Base-by-base conservation (phyloP, 2,329 filamentous ascomycete genomes). In the Sarocladium oryzae region DNA sequence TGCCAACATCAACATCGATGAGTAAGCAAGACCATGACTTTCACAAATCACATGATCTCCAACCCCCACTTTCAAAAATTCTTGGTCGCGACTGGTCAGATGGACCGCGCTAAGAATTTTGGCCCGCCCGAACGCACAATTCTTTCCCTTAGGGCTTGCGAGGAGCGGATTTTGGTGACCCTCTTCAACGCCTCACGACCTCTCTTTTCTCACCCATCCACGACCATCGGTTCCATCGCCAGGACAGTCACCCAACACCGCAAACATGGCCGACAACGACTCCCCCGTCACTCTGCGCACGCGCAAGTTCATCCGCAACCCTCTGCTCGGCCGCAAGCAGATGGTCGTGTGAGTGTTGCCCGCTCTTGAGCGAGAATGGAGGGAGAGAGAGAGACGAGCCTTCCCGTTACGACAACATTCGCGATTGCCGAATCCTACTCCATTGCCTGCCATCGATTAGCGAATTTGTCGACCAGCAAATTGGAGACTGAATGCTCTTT, bases 281-380 rank as follows among this genome's bases (percentile, higher is more conserved):
- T 75, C 76, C 66, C 77, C 85, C 71, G 85, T 90, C 72, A 90
- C 86, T 69, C 78, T 91, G 79, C 85, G 93, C 81, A 99, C 93
- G 78, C 92, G 93, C 88, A 97, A 97, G 84, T 99, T 99, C 88
- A 95, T 97, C 80, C 89, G 91, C 82, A 99, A 99, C 86, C 89
- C 93, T 75, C 89, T 99, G 71, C 86, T 99, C 73, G 89, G 87
- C 74, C 88, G 92, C 76, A 96, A 95, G 85, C 92, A 97, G 86
- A 96, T 97, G 89, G 92, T 96, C 78, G 88, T 96, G 92, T 96
- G 89, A 84, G 88, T 86, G 64, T 63, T 58, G 58, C 54, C 59
- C 58, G 46, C 46, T 33, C 26, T 26, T 15, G 16, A 32, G 43
- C 43, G 28, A 48, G 26, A 32, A 18, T 48, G 43, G 43, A 48